phyloP scores from a whole-genome alignment of 805 yeast species.

The Sugiyamaella mastotermitis region DNA sequence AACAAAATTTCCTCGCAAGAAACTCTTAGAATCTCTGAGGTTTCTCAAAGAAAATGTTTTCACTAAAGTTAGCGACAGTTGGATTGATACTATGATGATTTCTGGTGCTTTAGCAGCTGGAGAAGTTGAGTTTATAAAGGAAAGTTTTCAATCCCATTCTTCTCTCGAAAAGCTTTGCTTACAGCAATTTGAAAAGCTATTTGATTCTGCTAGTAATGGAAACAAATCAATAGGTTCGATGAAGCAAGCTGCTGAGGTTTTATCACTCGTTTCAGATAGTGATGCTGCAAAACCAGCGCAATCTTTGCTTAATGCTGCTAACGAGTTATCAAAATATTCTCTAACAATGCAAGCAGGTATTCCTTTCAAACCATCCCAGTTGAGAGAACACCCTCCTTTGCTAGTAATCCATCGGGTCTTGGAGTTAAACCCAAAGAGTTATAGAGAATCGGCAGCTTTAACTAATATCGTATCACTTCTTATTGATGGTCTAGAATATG shows the following conservation, averaged over 20 bases:
- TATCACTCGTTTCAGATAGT: constrained; percentile 4
- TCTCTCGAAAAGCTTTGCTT: no score
- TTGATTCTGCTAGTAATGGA: constrained; percentile 17
- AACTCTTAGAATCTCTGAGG: no score
- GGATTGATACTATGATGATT: constrained; percentile 14
- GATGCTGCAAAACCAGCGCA: constrained; percentile 17
- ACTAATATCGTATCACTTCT: no score
- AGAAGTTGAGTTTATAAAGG: constrained; percentile 22
- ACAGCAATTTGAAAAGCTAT: constrained; percentile 36
- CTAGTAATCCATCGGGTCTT: constrained; percentile 24
- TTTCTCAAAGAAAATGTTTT: constrained; percentile 9
- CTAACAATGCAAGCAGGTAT: no score
- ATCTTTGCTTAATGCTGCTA: constrained; percentile 23
- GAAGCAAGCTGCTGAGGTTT: no score
- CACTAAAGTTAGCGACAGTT: constrained; percentile 5
- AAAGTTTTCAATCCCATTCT: no score
- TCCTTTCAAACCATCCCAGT: constrained; percentile 25
- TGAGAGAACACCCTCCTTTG: constrained; percentile 21
- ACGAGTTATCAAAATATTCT: constrained; percentile 24
- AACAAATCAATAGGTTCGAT: neutral
- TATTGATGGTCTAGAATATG: constrained; percentile 10
- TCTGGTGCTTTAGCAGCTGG: constrained; percentile 20
- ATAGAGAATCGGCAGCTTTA: constrained; percentile 24
- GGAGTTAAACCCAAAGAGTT: constrained; percentile 27
- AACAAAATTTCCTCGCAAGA: no score